phyloP scores from a whole-genome alignment of 2,329 filamentous ascomycete species.

The Colletotrichum tofieldiae region DNA sequence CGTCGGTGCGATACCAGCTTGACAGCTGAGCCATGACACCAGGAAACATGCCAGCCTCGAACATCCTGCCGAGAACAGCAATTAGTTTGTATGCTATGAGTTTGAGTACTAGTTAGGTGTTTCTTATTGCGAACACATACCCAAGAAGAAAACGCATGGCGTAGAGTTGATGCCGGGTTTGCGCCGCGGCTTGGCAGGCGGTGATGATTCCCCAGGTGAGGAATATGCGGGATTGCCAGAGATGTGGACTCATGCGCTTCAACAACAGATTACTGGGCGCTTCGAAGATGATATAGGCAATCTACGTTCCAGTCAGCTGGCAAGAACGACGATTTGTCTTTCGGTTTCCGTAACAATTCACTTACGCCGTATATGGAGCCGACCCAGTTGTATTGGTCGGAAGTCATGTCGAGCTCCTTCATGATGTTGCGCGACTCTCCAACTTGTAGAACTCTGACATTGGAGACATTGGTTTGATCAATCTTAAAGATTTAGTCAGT shows the following conservation, averaged over 20 bases:
- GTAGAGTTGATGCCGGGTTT: slow-evolving; percentile 56
- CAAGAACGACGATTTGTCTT: no score
- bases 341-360: not conserved
- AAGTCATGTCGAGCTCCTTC: slow-evolving; percentile 29
- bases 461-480: slow-evolving; percentile 58
- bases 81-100: not conserved
- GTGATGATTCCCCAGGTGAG: slow-evolving; percentile 56
- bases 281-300: slow-evolving; percentile 59
- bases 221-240: slow-evolving; percentile 56
- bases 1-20: slow-evolving; percentile 63
- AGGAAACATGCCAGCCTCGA: slow-evolving; percentile 61
- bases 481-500: slow-evolving; percentile 43
- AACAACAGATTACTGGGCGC: slow-evolving; percentile 57
- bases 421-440: slow-evolving; percentile 54
- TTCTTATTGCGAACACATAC: not conserved
- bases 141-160: slow-evolving; percentile 59
- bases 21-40: slow-evolving; percentile 59
- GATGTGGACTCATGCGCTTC: slow-evolving; percentile 53
- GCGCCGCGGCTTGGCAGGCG: slow-evolving; percentile 56
- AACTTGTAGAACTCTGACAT: slow-evolving; percentile 60
- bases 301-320: slow-evolving; percentile 44
- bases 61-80: slow-evolving; percentile 39
- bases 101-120: no score
- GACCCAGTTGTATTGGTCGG: slow-evolving; percentile 34
- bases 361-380: slow-evolving; percentile 30